Conservation (phyloP, 768 basidiomycete species). For the Dioszegia aurantiaca region DNA sequence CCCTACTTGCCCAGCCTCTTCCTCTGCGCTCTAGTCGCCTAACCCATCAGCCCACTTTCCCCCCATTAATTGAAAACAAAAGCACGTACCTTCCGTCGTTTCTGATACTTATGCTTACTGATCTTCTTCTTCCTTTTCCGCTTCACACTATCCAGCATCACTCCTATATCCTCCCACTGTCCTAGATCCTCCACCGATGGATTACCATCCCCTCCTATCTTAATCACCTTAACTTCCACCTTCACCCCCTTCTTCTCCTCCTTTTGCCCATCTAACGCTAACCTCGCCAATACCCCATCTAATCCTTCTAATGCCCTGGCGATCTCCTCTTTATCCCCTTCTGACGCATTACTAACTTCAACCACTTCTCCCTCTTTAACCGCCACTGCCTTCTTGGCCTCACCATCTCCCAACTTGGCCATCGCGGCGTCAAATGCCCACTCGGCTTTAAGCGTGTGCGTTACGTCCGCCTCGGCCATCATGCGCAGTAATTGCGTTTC, state of each 20-base stretch:
- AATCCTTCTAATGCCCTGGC: background rate
- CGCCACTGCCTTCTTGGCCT: background rate
- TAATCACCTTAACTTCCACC: conserved; percentile 8
- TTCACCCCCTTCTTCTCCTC: background rate
- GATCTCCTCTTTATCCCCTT: background rate
- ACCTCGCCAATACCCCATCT: conserved; percentile 2
- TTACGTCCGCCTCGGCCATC: conserved; percentile 6
- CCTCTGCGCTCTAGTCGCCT: conserved; percentile 16
- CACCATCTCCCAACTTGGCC: conserved; percentile 5
- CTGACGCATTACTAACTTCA: background rate
- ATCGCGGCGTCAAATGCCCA: background rate
- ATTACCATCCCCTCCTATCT: background rate
- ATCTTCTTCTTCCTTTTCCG: conserved; percentile 24
- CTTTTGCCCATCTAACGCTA: background rate
- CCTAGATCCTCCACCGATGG: background rate
- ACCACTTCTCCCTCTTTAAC: conserved; percentile 1
- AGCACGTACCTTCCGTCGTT: conserved; percentile 13
- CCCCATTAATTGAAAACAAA: background rate
- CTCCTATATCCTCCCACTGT: background rate
- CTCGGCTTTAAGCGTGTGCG: conserved; percentile 2
- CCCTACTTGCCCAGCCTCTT: conserved; percentile 16
- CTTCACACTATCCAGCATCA: conserved; percentile 19
- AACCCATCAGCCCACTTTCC: background rate
- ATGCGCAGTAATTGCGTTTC: conserved; percentile 2
- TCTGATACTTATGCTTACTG: conserved; percentile 19